Percentiles rank a stretch among this genome's conserved stretches.
Conservation (phyloP, 768 basidiomycete genomes). For the Tremella yokohamensis region DNA sequence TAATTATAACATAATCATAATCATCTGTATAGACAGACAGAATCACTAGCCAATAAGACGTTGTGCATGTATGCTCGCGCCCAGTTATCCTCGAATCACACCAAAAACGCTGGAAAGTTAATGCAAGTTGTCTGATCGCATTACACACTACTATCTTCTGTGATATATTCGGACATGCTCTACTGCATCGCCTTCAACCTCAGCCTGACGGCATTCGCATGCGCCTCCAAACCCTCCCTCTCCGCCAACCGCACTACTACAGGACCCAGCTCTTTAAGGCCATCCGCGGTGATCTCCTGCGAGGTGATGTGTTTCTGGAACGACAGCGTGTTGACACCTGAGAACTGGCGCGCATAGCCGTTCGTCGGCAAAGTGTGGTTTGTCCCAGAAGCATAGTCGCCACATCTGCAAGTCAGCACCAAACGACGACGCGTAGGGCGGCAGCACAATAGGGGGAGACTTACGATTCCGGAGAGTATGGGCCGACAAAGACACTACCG, state of each 20-base stretch:
- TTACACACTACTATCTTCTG: too few species aligned
- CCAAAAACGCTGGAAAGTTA: too few species aligned
- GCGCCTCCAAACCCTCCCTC: constrained; percentile 89
- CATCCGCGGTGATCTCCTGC: constrained; percentile 78
- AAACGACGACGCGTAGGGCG: background rate
- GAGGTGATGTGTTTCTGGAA: constrained; percentile 99
- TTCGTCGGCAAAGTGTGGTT: constrained; percentile 90
- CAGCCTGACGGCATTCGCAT: constrained; percentile 92
- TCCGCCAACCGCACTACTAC: constrained; percentile 84
- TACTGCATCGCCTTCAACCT: constrained; percentile 55
- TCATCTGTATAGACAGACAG: too few species aligned
- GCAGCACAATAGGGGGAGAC: constrained; percentile 4
- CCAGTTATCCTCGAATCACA: too few species aligned
- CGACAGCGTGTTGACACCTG: constrained; percentile 91
- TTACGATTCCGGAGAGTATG: constrained; percentile 92
- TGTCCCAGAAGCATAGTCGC: constrained; percentile 97
- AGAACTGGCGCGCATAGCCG: constrained; percentile 95
- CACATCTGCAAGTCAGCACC: constrained; percentile 62
- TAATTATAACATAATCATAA: too few species aligned
- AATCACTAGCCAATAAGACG: too few species aligned
- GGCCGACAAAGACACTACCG: constrained; percentile 92
- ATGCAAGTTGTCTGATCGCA: too few species aligned
- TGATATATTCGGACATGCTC: too few species aligned
- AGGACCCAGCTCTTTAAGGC: constrained; percentile 75
- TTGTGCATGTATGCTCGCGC: too few species aligned